Evolutionary conservation across 306 rosid genomes (phyloP), one percentile per base, ranked within the genome.

Genomic region (Fragaria ananassa): DNA sequence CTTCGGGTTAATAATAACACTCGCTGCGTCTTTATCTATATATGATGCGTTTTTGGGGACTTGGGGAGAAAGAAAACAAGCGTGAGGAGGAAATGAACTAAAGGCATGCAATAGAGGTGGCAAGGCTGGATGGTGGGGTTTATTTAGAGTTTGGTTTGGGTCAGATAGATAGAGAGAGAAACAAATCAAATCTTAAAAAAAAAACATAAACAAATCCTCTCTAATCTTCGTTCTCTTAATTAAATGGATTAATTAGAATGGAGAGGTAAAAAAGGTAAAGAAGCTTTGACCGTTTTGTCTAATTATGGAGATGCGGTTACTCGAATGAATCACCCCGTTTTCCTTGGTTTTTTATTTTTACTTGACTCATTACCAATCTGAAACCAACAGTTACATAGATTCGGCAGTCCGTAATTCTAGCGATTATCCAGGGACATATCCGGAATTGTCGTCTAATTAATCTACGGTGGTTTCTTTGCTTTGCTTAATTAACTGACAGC

Each of bases 91-190:
- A 79, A 84, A 81, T 53, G 80, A 82, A 79, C 79, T 76, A 61
- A 81, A 77, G 76, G 87, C 85, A 82, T 88, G 91, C 89, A 89
- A 74, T 76, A 53, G 88, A 78, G 82, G 88, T 80, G 87, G 91
- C 85, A 80, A 79, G 75, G 70, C 75, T 83, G 64, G 44, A 73
- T 69, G 87, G 90, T 82, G 94, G 88, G 89, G 87, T 88, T 90
- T 86, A 85, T 87, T 86, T 66, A 82, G 84, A 87, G 87, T 66
- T 87, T 83, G 84, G 85, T 58, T 82, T 19, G 81, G 77, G 64
- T 80, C 81, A 21, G 78, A 86, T 74, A 73, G 64, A 87, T 74
- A 73, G 64, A 87, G 76, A 73, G 64, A 41, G 47, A 68, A 15
- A 14, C 11, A 60, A 54, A 67, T 10, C 3, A 25, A 27, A 42